Evolutionary conservation across 2,329 filamentous ascomycete species (phyloP).

Genomic region (Cladosporium sp.): DNA sequence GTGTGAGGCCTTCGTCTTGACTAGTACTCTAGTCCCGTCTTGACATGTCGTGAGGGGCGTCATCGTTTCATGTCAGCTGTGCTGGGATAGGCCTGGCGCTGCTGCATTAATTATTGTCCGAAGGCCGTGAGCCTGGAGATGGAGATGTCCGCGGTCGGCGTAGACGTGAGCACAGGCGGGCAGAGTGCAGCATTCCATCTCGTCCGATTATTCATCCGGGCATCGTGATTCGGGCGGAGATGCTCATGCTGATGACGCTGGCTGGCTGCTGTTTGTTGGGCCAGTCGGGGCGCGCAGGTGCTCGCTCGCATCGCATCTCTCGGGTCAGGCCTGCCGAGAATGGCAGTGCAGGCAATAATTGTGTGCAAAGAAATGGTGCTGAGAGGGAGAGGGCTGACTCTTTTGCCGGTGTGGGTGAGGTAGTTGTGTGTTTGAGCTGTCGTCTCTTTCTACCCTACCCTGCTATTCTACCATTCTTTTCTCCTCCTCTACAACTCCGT

Average conservation of each 20-base stretch:
- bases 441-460: neutral
- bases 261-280: neutral
- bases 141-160: neutral
- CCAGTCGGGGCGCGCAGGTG: neutral
- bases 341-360: neutral
- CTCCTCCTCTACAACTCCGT: too few species aligned
- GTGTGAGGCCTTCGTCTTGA: neutral
- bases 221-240: constrained; percentile 8
- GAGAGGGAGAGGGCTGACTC: neutral
- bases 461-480: neutral
- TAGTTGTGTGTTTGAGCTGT: neutral
- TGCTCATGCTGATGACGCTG: neutral
- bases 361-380: neutral
- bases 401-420: neutral
- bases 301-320: neutral
- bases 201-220: neutral
- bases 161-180: constrained; percentile 2
- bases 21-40: too few species aligned
- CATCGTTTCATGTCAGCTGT: neutral
- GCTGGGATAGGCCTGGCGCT: neutral
- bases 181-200: neutral
- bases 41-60: neutral
- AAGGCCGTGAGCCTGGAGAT: neutral
- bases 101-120: neutral
- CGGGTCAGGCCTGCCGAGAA: constrained; percentile 1